Evolutionary conservation across 352 stramenopile genomes (phyloP).

Genomic region (Globisporangium paddicum): DNA sequence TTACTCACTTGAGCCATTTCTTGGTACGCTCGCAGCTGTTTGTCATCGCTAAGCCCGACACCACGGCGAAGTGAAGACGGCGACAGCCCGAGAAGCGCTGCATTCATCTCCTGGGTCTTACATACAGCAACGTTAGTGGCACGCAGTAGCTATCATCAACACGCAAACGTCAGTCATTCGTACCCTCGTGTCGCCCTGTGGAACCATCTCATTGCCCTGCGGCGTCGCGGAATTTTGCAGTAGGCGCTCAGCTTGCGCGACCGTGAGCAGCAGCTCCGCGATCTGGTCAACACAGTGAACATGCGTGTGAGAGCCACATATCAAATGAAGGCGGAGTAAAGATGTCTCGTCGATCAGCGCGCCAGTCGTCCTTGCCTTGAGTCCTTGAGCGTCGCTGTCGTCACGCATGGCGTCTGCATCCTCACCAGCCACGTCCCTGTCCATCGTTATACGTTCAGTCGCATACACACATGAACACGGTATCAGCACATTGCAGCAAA

Average conservation of each 20-base stretch:
- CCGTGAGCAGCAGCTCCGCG: constrained; percentile 26
- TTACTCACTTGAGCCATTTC: constrained; percentile 25
- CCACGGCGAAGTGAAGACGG: constrained; percentile 13
- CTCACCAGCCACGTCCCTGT: constrained; percentile 1
- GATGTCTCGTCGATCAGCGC: neutral
- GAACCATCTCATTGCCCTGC: neutral
- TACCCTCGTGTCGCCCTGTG: neutral
- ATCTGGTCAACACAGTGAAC: neutral
- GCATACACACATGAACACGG: neutral
- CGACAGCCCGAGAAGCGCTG: constrained; percentile 21
- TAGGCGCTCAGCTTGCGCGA: constrained; percentile 26
- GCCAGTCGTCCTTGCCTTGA: constrained; percentile 8
- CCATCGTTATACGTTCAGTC: neutral
- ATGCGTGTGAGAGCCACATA: too few relatives aligned
- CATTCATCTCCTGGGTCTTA: neutral
- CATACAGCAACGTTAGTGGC: neutral
- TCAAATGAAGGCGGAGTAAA: too few relatives aligned
- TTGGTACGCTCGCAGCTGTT: constrained; percentile 9
- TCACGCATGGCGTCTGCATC: neutral
- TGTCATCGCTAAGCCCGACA: constrained; percentile 17
- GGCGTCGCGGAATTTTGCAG: constrained; percentile 5
- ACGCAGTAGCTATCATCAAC: neutral
- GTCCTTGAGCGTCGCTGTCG: constrained; percentile 8
- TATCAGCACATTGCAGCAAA: neutral
- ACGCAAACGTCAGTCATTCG: neutral